A percentile compares a stretch with the other conserved stretches of the same genome.
These are phyloP conservation scores for Euphorbia corollata DNA, from an alignment of 441 rosid species.

Conservation along the genomic window DNA sequence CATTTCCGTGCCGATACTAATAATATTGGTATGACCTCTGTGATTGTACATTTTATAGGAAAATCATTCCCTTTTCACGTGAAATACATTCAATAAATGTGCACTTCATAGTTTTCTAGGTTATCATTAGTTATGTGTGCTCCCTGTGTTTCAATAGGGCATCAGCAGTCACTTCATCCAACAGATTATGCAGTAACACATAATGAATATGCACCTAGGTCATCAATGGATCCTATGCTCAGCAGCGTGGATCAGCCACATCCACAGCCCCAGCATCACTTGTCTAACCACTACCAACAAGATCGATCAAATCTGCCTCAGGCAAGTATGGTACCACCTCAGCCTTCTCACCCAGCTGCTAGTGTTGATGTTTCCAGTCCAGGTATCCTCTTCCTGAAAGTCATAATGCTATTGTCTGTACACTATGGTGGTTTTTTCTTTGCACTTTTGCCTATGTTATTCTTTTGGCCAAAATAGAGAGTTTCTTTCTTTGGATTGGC, in stretches of 20 bases:
- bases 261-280: slow-evolving; percentile 17
- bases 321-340: slow-evolving; percentile 19
- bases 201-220: slow-evolving; percentile 17
- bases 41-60: slow-evolving; percentile 1
- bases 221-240: slow-evolving; percentile 20
- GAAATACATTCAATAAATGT: neutral
- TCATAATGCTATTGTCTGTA: neutral
- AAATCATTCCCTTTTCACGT: neutral
- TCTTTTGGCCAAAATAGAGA: neutral
- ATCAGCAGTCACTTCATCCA: slow-evolving; percentile 11
- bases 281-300: slow-evolving; percentile 16
- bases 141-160: slow-evolving; percentile 12
- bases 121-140: too few relatives aligned
- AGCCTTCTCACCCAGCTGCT: slow-evolving; percentile 18
- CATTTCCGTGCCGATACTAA: slow-evolving; percentile 18
- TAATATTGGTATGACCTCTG: slow-evolving; percentile 16
- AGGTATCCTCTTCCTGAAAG: slow-evolving; percentile 12
- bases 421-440: neutral
- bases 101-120: neutral
- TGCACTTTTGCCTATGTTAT: neutral
- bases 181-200: slow-evolving; percentile 16
- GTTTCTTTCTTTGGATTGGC: neutral
- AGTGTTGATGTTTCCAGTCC: slow-evolving; percentile 20
- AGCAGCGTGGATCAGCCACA: slow-evolving; percentile 14
- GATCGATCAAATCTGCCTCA: slow-evolving; percentile 15